These are phyloP conservation scores for Talaromyces sp. DNA, from an alignment of 2,329 filamentous ascomycete species.

Conservation along the genomic window DNA sequence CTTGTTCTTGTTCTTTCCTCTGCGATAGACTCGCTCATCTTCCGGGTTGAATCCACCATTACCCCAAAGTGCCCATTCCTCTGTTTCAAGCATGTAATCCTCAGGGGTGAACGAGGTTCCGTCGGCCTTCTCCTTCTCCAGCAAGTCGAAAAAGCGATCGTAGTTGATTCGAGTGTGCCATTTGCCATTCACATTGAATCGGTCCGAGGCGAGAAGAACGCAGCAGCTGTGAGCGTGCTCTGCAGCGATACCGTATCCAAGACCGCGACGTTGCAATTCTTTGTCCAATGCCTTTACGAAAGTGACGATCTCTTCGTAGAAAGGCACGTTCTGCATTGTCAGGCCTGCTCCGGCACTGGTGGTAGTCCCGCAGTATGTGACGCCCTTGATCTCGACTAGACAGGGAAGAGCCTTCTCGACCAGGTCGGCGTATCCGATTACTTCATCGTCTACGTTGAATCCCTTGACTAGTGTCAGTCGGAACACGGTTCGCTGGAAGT, in stretches of 20 bases:
- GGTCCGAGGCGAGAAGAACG: slow-evolving; percentile 77
- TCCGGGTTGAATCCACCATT: slow-evolving; percentile 92
- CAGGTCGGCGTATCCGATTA: slow-evolving; percentile 83
- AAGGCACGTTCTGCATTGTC: slow-evolving; percentile 97
- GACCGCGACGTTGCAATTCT: slow-evolving; percentile 68
- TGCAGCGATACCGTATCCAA: slow-evolving; percentile 87
- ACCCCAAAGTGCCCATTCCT: slow-evolving; percentile 94
- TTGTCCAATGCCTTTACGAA: slow-evolving; percentile 77
- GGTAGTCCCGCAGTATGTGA: slow-evolving; percentile 93
- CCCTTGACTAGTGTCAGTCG: slow-evolving; percentile 94
- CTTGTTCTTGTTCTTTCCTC: slow-evolving; percentile 61
- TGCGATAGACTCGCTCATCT: slow-evolving; percentile 83
- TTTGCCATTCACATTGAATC: slow-evolving; percentile 74
- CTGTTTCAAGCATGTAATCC: slow-evolving; percentile 88
- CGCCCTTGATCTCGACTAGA: slow-evolving; percentile 94
- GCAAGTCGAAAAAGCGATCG: slow-evolving; percentile 78
- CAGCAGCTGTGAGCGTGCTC: slow-evolving; percentile 97
- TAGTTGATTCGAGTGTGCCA: slow-evolving; percentile 96
- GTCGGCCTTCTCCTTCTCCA: slow-evolving; percentile 62
- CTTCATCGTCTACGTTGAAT: slow-evolving; percentile 96
- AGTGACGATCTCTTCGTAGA: slow-evolving; percentile 84
- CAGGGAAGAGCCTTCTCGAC: slow-evolving; percentile 84
- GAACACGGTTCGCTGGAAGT: slow-evolving; percentile 90
- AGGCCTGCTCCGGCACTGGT: slow-evolving; percentile 82
- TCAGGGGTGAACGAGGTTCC: slow-evolving; percentile 78